Conservation (phyloP, 768 basidiomycete species). For the Fomitopsis serialis region DNA sequence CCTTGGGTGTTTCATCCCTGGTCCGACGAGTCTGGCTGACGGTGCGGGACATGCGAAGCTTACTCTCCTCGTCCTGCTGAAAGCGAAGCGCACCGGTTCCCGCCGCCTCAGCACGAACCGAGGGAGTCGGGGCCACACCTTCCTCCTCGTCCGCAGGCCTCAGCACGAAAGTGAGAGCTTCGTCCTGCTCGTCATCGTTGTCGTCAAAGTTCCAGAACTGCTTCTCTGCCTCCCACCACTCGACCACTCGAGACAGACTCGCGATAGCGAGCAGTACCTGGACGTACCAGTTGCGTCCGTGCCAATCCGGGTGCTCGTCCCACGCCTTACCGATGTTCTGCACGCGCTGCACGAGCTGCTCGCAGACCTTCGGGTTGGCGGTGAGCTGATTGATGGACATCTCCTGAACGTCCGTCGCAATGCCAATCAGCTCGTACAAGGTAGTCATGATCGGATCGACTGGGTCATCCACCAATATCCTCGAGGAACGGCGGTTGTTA, state of each 20-base stretch:
- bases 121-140: slow-evolving; percentile 33
- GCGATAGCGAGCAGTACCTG: slow-evolving; percentile 94
- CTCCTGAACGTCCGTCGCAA: slow-evolving; percentile 91
- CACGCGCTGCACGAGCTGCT: slow-evolving; percentile 82
- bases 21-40: slow-evolving; percentile 48
- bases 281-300: slow-evolving; percentile 97
- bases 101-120: slow-evolving; percentile 30
- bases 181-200: slow-evolving; percentile 84
- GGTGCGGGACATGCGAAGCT: slow-evolving; percentile 43
- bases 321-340: slow-evolving; percentile 91
- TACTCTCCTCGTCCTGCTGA: slow-evolving; percentile 47
- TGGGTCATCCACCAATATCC: slow-evolving; percentile 80
- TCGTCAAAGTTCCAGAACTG: slow-evolving; percentile 99
- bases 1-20: slow-evolving; percentile 54
- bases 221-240: slow-evolving; percentile 99
- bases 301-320: slow-evolving; percentile 98
- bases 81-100: slow-evolving; percentile 38
- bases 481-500: slow-evolving; percentile 70
- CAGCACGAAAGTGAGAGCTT: slow-evolving; percentile 89
- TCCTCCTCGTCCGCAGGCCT: slow-evolving; percentile 71
- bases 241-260: slow-evolving; percentile 91
- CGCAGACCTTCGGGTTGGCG: slow-evolving; percentile 78
- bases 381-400: slow-evolving; percentile 86
- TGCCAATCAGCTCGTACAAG: slow-evolving; percentile 86
- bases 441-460: slow-evolving; percentile 86